Base-by-base conservation (phyloP, 139 green algal genomes). In the Coccomyxa sp. region DNA sequence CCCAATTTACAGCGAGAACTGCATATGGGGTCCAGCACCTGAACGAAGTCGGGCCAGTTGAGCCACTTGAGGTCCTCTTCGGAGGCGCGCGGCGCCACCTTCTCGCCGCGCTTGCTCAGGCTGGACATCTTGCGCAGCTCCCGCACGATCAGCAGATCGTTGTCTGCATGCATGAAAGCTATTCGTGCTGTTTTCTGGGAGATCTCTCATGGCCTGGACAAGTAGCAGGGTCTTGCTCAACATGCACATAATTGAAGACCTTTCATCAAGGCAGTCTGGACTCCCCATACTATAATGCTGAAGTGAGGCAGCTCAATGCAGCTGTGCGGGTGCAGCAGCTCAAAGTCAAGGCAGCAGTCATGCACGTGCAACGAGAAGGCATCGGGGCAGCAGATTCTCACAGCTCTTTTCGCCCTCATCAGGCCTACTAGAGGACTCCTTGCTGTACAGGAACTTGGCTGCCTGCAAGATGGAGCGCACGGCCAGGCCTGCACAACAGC, bases 1-100 rank as follows among this genome's bases (percentile, higher is more conserved):
- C n/a, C n/a, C n/a, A n/a, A n/a, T n/a, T n/a, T n/a, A n/a, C n/a
- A n/a, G n/a, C n/a, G n/a, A n/a, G n/a, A n/a, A n/a, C n/a, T n/a
- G n/a, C n/a, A n/a, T n/a, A n/a, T n/a, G n/a, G n/a, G n/a, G n/a
- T n/a, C n/a, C n/a, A n/a, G n/a, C n/a, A 82, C 18, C 10, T n/a
- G 34, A 31, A 94, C 79, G 82, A 87, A 95, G 68, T 92, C 70
- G 0, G 79, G 74, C 91, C 91, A 95, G 29, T 89, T 79, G 39
- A 95, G 78, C 91, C 91, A 95, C 80, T 94, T 95, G 34, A 77
- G 33, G 18, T 37, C 39, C 68, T 87, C 84, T 55, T 91, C 87
- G 64, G 44, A 50, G 16, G 44, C 24, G 33, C 64, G 73, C 9
- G 39, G 55, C 31, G 58, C 73, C 29, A 78, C 36, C 41, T 71